These are phyloP conservation scores for Fusarium camptoceras DNA, from an alignment of 2,329 filamentous ascomycete genomes.

Conservation along the genomic window DNA sequence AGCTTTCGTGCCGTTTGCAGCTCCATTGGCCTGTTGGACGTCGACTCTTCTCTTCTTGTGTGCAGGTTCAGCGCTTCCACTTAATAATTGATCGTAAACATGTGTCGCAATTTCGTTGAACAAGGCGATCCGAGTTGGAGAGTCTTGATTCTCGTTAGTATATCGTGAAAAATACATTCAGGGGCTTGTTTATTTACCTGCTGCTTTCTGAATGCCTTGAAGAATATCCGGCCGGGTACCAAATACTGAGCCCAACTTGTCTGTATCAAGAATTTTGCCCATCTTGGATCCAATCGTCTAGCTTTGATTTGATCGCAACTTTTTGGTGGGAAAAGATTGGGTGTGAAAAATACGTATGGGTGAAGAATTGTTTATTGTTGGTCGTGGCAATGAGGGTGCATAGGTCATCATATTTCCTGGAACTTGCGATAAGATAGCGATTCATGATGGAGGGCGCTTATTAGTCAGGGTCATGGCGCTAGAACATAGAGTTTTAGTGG, in stretches of 20 bases:
- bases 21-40: constrained; percentile 48
- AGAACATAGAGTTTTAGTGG: constrained; percentile 18
- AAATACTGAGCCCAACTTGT: constrained; percentile 65
- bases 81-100: constrained; percentile 59
- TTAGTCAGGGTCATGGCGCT: constrained; percentile 39
- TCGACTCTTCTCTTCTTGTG: constrained; percentile 67
- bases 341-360: constrained; percentile 4
- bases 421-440: constrained; percentile 45
- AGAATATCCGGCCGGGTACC: constrained; percentile 68
- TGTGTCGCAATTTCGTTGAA: constrained; percentile 69
- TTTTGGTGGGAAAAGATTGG: constrained; percentile 16
- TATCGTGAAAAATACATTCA: constrained; percentile 13
- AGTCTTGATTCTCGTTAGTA: constrained; percentile 55
- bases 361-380: constrained; percentile 30
- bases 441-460: constrained; percentile 32
- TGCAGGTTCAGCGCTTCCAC: constrained; percentile 57
- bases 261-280: constrained; percentile 60
- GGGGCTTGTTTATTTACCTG: constrained; percentile 57
- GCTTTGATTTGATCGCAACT: constrained; percentile 29
- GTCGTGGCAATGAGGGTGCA: constrained; percentile 32
- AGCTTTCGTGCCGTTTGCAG: constrained; percentile 34
- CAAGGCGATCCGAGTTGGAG: constrained; percentile 61
- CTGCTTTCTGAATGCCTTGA: constrained; percentile 63
- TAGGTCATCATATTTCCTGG: constrained; percentile 43
- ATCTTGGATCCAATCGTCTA: constrained; percentile 48